Evolutionary conservation across 2,329 filamentous ascomycete species (phyloP).

Genomic region (Verticillium alfalfae): DNA sequence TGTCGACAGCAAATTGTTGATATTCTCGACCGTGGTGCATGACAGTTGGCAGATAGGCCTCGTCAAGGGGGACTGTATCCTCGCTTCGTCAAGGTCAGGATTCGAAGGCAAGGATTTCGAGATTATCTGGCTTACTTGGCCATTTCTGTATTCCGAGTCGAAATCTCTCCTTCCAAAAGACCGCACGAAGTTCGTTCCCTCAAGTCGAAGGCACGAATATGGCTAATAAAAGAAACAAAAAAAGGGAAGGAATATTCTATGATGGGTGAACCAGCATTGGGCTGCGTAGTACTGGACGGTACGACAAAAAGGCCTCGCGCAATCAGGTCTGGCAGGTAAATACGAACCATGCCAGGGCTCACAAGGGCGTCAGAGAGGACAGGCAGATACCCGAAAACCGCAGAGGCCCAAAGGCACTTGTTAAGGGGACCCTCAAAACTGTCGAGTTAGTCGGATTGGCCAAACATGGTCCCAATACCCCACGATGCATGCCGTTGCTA

Average conservation of each 20-base stretch:
- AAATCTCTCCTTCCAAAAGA: background rate
- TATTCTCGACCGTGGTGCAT: constrained; percentile 58
- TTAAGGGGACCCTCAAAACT: constrained; percentile 18
- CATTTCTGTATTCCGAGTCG: constrained; percentile 2
- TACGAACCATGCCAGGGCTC: constrained; percentile 6
- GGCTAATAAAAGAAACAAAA: background rate
- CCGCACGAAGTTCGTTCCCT: background rate
- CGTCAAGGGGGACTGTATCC: constrained; percentile 49
- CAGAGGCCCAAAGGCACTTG: constrained; percentile 7
- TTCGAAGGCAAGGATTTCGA: background rate
- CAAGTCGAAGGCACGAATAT: background rate
- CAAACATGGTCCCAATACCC: constrained; percentile 19
- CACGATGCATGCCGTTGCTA: constrained; percentile 25
- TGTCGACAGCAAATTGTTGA: constrained; percentile 61
- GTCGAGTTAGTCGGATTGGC: constrained; percentile 22
- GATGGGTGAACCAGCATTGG: background rate
- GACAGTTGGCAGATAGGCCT: constrained; percentile 52
- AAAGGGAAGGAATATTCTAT: background rate
- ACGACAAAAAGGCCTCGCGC: background rate
- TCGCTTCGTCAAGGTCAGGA: constrained; percentile 31
- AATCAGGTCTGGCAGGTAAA: background rate
- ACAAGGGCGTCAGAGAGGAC: constrained; percentile 5
- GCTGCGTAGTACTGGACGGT: background rate
- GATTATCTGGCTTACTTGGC: constrained; percentile 7
- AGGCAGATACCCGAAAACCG: constrained; percentile 21